Percentiles rank a stretch among this genome's conserved stretches.
Evolutionary conservation across 78 protist species (phyloP).

Genomic region (Protostelium mycophagum): DNA sequence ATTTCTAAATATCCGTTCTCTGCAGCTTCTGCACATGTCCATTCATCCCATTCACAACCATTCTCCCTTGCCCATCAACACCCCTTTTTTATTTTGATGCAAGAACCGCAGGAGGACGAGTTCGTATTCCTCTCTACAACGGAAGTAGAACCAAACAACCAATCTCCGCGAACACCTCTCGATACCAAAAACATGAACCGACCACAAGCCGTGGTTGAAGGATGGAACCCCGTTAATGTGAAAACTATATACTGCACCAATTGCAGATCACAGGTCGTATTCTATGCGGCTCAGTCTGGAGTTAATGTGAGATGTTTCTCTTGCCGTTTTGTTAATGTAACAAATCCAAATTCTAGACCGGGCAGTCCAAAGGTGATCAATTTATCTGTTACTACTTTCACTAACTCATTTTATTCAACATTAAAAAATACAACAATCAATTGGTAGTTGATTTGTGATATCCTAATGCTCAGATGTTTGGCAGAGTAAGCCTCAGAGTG

Average conservation of each 20-base stretch:
- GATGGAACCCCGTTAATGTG: not conserved
- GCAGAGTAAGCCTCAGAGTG: not conserved
- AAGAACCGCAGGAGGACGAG: too few relatives aligned
- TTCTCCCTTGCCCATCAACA: too few relatives aligned
- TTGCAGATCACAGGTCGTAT: not conserved
- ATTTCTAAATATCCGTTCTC: too few relatives aligned
- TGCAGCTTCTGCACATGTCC: too few relatives aligned
- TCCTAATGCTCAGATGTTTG: not conserved
- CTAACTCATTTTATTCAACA: not conserved
- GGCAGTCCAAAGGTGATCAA: not conserved
- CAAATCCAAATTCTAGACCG: not conserved
- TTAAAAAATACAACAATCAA: not conserved
- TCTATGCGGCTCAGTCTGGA: not conserved
- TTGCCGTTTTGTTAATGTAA: not conserved
- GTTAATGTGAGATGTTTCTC: not conserved
- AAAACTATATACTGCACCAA: not conserved
- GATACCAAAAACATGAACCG: constrained; percentile 1
- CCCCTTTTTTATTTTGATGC: too few relatives aligned
- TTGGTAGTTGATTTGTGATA: too few relatives aligned
- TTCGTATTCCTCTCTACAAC: too few relatives aligned
- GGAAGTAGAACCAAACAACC: too few relatives aligned
- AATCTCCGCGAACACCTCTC: too few relatives aligned
- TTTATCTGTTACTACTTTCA: not conserved
- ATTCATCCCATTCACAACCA: too few relatives aligned
- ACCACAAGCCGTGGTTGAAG: not conserved